Evolutionary conservation across 1,284 basidiomycete genomes (phyloP), one percentile per base, ranked within the genome.

Genomic region (Ustilago hordei): DNA sequence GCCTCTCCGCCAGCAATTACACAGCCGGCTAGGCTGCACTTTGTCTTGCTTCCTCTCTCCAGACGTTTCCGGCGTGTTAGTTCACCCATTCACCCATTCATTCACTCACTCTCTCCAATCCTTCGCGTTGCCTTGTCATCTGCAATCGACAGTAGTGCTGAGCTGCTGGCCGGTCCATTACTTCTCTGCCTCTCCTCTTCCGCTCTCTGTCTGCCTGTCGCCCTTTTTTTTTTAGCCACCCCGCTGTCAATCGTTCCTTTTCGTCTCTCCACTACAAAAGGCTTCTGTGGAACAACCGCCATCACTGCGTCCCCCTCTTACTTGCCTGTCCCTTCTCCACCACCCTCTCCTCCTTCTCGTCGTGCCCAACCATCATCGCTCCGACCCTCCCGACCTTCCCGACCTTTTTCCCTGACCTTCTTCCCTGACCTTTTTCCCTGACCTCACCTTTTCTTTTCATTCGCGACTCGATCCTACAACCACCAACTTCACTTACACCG

Each of bases 51-150:
- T 12, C 36, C 34, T 54, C 19, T 28, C 52, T 55, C 38, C 38
- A 23, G 12, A 23, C 54, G 32, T 55, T 55, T 55, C 54, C 36
- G 54, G 36, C 23, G 54, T 55, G 54, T 41, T 55, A 38, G 38
- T 55, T 55, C 54, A 28, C 52, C 8, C 28, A 34, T 8, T 31
- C 31, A 53, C 23, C 34, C 39, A 43, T 15, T 23, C 43, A 23
- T 19, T 45, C 43, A 19, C 43, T 45, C 7, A 7, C n/a, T 8
- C 39, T n/a, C 23, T 28, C 23, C 39, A 41, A 7, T 19, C 43
- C n/a, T 50, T 50, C 28, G 23, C 31, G 48, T 50, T 19, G 45
- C 23, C 32, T 13, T 53, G 12, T 19, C 23, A 28, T 28, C 23
- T 28, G 23, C 23, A 28, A 28, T 28, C 52, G 17, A 36, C 1